Percentiles rank a stretch among this genome's conserved stretches.
These are phyloP conservation scores for Penicillium thymicola DNA, from an alignment of 2,329 filamentous ascomycete genomes.

Conservation along the genomic window DNA sequence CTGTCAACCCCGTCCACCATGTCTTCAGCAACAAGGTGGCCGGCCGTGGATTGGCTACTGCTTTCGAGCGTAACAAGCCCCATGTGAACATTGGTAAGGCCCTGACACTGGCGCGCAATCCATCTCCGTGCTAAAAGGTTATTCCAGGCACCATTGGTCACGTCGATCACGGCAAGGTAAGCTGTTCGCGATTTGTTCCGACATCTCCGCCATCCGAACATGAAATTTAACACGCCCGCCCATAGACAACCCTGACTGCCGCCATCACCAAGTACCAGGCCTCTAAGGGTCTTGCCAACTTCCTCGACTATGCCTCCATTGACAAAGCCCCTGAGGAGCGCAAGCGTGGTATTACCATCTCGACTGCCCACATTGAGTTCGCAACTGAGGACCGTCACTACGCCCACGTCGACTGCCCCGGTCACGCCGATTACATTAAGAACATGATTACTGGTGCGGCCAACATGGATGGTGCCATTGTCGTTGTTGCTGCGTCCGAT, in stretches of 20 bases:
- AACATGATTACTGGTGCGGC: constrained; percentile 99
- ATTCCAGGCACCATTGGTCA: constrained; percentile 85
- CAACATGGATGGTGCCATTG: constrained; percentile 98
- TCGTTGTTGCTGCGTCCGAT: constrained; percentile 96
- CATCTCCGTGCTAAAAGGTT: neutral
- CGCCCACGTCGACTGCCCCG: constrained; percentile 98
- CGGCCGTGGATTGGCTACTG: constrained; percentile 57
- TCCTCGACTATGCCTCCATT: constrained; percentile 95
- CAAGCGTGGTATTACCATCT: constrained; percentile 99
- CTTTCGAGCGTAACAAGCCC: constrained; percentile 86
- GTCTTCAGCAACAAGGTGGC: constrained; percentile 47
- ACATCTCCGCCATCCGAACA: constrained; percentile 1
- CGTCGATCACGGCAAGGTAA: constrained; percentile 98
- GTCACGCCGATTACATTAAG: constrained; percentile 99
- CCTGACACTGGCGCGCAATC: neutral
- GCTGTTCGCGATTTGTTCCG: constrained; percentile 16
- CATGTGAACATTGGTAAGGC: constrained; percentile 92
- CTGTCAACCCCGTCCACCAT: constrained; percentile 70
- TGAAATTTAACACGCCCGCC: constrained; percentile 15
- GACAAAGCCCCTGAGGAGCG: constrained; percentile 99
- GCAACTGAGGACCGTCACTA: constrained; percentile 91
- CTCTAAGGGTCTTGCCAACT: constrained; percentile 88
- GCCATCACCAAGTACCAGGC: constrained; percentile 98
- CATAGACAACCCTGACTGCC: constrained; percentile 91
- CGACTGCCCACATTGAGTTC: constrained; percentile 98